Conservation (phyloP, 208 protist species). For the Zelonia costaricensis region DNA sequence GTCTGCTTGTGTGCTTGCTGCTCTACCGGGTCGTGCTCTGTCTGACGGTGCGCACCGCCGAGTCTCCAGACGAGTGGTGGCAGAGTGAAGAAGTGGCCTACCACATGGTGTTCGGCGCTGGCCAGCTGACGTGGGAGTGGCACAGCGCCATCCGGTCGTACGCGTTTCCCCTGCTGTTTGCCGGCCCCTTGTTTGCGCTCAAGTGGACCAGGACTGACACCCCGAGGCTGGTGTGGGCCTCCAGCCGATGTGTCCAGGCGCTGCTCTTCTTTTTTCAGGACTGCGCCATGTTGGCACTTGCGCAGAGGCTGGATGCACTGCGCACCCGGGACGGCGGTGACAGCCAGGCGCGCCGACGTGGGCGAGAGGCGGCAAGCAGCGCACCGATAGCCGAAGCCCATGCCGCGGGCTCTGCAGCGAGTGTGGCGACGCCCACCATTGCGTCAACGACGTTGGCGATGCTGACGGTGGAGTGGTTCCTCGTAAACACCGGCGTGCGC, state of each 20-base stretch:
- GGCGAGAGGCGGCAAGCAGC: no score
- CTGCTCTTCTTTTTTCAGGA: slow-evolving; percentile 49
- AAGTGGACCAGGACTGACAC: slow-evolving; percentile 58
- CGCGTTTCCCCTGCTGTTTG: slow-evolving; percentile 65
- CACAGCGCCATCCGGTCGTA: slow-evolving; percentile 67
- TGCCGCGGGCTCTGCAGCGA: no score
- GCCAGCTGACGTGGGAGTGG: slow-evolving; percentile 87
- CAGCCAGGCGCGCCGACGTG: not conserved
- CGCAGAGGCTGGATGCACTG: slow-evolving; percentile 29
- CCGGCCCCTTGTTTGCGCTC: slow-evolving; percentile 51
- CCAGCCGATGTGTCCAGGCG: slow-evolving; percentile 46
- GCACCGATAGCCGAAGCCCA: no score
- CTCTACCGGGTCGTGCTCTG: slow-evolving; percentile 54
- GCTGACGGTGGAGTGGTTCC: slow-evolving; percentile 61
- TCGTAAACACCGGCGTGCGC: slow-evolving; percentile 51
- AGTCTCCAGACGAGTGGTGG: slow-evolving; percentile 90
- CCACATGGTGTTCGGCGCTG: slow-evolving; percentile 73
- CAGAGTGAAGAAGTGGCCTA: slow-evolving; percentile 88
- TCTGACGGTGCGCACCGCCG: slow-evolving; percentile 44
- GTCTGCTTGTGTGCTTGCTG: slow-evolving; percentile 28
- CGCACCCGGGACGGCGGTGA: not conserved
- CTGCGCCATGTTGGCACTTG: slow-evolving; percentile 30
- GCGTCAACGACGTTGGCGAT: slow-evolving; percentile 22
- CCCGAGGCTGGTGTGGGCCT: slow-evolving; percentile 48
- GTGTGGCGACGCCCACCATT: slow-evolving; percentile 2